A percentile compares a stretch with the other conserved stretches of the same genome.
phyloP scores from a whole-genome alignment of 2,329 filamentous ascomycete species.

The Penicillium hesseltinei region DNA sequence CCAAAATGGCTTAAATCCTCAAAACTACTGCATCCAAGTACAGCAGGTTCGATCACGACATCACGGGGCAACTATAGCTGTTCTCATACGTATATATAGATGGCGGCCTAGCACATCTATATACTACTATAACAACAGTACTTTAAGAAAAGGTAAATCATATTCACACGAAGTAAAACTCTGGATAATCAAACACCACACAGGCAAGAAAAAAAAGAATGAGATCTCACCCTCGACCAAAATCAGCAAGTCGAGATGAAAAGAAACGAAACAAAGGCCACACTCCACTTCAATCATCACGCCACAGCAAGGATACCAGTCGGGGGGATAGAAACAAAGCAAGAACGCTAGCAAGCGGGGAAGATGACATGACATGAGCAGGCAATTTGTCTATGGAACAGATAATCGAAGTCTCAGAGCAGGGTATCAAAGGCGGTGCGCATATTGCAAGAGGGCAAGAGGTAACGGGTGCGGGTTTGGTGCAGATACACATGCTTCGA shows the following conservation, averaged over 20 bases:
- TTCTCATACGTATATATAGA: neutral
- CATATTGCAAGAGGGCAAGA: neutral
- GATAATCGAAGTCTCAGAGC: conserved; percentile 13
- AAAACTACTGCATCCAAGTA: neutral
- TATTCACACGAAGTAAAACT: conserved; percentile 24
- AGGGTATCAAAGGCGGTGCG: conserved; percentile 10
- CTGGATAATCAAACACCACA: conserved; percentile 17
- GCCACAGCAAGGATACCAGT: neutral
- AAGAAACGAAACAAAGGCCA: neutral
- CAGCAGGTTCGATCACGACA: neutral
- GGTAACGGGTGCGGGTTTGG: neutral
- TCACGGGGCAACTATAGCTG: neutral
- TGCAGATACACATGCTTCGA: conserved; percentile 2
- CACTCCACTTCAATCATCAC: conserved; percentile 1
- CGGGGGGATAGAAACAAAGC: neutral
- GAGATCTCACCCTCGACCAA: neutral
- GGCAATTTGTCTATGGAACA: conserved; percentile 22
- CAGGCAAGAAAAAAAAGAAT: conserved; percentile 1
- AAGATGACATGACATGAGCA: conserved; percentile 15
- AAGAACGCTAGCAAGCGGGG: conserved; percentile 12
- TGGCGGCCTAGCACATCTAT: neutral
- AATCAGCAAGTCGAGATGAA: neutral
- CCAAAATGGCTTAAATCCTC: neutral
- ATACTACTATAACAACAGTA: neutral
- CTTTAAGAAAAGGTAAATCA: conserved; percentile 12